A percentile compares a stretch with the other conserved stretches of the same genome.
Conservation (phyloP, 2,329 filamentous ascomycete species). For the Aspergillus alliaceus region DNA sequence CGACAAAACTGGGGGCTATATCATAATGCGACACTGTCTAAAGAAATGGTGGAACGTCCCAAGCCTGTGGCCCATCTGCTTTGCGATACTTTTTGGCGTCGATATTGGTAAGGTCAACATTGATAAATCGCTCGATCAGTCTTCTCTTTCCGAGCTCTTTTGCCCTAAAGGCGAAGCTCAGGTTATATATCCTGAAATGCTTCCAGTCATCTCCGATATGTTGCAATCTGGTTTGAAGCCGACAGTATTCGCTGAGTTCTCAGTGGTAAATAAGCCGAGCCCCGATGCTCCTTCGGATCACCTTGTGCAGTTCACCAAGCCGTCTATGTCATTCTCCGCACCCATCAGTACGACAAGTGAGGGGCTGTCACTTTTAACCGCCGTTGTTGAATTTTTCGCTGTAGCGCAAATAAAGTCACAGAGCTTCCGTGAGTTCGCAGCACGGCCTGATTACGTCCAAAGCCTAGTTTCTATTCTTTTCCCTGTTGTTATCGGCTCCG, state of each 20-base stretch:
- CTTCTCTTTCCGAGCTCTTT: constrained; percentile 73
- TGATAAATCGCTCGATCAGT: constrained; percentile 71
- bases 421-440: constrained; percentile 79
- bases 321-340: constrained; percentile 14
- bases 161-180: constrained; percentile 56
- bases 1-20: constrained; percentile 83
- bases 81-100: constrained; percentile 82
- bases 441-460: constrained; percentile 77
- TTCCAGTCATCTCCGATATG: constrained; percentile 82
- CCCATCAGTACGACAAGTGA: constrained; percentile 42
- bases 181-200: constrained; percentile 73
- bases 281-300: constrained; percentile 9
- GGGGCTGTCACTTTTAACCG: constrained; percentile 68
- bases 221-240: constrained; percentile 75
- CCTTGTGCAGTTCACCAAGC: constrained; percentile 6
- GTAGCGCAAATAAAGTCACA: constrained; percentile 75
- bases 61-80: constrained; percentile 81
- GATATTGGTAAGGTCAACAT: constrained; percentile 76
- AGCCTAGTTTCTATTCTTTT: constrained; percentile 78
- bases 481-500: constrained; percentile 82
- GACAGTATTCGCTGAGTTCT: constrained; percentile 62
- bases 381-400: constrained; percentile 74
- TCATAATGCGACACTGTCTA: constrained; percentile 77
- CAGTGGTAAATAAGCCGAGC: constrained; percentile 49
- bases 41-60: constrained; percentile 87